Conservation (phyloP, 2,329 filamentous ascomycete genomes). For the Botryotinia convoluta region DNA sequence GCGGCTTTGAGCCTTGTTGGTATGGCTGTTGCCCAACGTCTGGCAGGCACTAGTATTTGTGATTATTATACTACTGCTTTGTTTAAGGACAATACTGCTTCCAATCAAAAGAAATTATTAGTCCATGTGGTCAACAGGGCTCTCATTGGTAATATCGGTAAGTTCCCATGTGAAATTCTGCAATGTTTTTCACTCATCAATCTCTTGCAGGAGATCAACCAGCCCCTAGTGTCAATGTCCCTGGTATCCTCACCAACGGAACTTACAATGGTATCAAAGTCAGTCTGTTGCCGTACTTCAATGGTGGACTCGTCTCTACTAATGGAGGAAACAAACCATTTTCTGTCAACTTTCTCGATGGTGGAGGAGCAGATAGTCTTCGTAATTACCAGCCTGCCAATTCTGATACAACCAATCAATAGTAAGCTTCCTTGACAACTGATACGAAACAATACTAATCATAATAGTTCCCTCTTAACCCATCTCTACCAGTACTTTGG, state of each 20-base stretch:
- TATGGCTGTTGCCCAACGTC: conserved; percentile 43
- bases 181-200: not conserved
- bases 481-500: conserved; percentile 64
- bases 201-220: conserved; percentile 47
- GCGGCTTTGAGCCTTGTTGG: conserved; percentile 19
- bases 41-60: conserved; percentile 52
- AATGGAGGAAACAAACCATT: conserved; percentile 48
- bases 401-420: conserved; percentile 54
- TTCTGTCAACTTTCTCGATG: conserved; percentile 60
- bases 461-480: conserved; percentile 49
- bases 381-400: conserved; percentile 49
- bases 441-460: conserved; percentile 20
- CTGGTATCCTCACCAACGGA: conserved; percentile 56
- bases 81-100: conserved; percentile 56
- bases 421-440: conserved; percentile 40
- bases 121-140: conserved; percentile 60
- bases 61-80: conserved; percentile 63
- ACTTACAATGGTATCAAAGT: conserved; percentile 50
- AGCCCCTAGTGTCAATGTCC: conserved; percentile 51
- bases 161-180: conserved; percentile 23
- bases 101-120: conserved; percentile 55
- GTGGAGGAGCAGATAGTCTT: conserved; percentile 53
- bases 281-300: conserved; percentile 60
- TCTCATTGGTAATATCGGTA: conserved; percentile 62
- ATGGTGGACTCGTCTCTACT: conserved; percentile 51